Evolutionary conservation across 2,329 filamentous ascomycete species (phyloP), one percentile per base, ranked within the genome.

Genomic region (Colletotrichum eremochloae): DNA sequence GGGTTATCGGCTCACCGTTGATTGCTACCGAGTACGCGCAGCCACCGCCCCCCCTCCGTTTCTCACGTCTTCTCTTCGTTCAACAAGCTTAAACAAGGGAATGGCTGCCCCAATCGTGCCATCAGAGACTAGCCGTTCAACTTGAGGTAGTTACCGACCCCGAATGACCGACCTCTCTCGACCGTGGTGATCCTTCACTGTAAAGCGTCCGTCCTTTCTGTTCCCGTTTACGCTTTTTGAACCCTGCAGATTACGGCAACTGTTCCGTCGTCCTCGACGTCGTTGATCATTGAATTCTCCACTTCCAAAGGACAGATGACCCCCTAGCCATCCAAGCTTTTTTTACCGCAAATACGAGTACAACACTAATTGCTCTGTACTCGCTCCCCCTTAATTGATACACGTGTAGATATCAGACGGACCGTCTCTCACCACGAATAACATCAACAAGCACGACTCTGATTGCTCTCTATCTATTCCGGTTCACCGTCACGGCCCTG

Each of bases 11-110:
- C 31, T 63, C 44, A 63, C 44, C 44, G 38, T 46, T 50, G 24
- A 63, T 9, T 44, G 42, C 40, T 42, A 42, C 40, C 4, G 14
- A 15, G 40, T 48, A 50, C 12, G 44, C 31, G 60, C 8, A 40
- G 44, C 44, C 8, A 18, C 11, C 42, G 5, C 15, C 20, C 15
- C 20, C 42, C 38, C 4, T 40, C 33, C 44, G 20, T 9, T 46
- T 31, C n/a, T 8, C 33, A 5, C 60, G 33, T 33, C 33, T 20
- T 63, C 38, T 40, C 38, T 40, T 40, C 38, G 38, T 12, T 12
- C 38, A 53, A 68, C 64, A 71, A 71, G 57, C 64, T 71, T 68
- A 63, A 71, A 67, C 63, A 48, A 67, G 48, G 33, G 29, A 24
- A 24, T 24, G 24, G 24, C 24, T 24, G 24, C 24, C 24, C 24